A percentile compares a stretch with the other conserved stretches of the same genome.
These are phyloP conservation scores for Tetrapisispora taiwanensis DNA, from an alignment of 805 yeast genomes.

Conservation along the genomic window DNA sequence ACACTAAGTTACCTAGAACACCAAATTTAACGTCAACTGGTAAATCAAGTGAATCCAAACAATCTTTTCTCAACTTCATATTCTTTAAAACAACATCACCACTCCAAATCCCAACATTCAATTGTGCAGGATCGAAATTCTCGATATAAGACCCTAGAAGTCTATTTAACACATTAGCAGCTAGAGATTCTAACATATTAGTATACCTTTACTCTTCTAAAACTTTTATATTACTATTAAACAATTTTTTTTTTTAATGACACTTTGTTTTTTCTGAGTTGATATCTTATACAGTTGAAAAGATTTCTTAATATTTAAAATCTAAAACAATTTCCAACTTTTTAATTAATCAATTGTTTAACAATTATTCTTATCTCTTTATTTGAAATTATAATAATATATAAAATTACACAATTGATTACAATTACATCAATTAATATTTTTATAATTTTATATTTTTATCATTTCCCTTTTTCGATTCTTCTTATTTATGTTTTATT, in stretches of 20 bases:
- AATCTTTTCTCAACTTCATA: constrained; percentile 73
- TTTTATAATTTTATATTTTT: no score
- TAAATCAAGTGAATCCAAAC: constrained; percentile 72
- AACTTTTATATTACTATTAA: background rate
- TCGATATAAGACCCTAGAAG: constrained; percentile 56
- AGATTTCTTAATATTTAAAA: no score
- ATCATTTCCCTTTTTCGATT: background rate
- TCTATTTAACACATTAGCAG: constrained; percentile 28
- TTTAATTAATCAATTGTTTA: no score
- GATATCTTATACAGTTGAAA: no score
- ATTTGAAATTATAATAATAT: no score
- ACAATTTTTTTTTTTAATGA: no score
- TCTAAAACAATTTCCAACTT: no score
- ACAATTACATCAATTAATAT: no score
- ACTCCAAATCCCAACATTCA: constrained; percentile 94
- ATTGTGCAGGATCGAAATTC: constrained; percentile 89
- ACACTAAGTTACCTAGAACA: constrained; percentile 74
- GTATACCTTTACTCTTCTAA: background rate
- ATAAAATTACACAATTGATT: no score
- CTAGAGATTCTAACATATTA: constrained; percentile 29
- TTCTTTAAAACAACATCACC: constrained; percentile 87
- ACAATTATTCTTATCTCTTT: no score
- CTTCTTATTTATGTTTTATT: background rate
- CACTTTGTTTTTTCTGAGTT: no score
- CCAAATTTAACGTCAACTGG: constrained; percentile 88